Percentiles rank a stretch among this genome's conserved stretches.
These are phyloP conservation scores for Mytilinidion resinicola DNA, from an alignment of 495 filamentous ascomycete species.

Conservation along the genomic window DNA sequence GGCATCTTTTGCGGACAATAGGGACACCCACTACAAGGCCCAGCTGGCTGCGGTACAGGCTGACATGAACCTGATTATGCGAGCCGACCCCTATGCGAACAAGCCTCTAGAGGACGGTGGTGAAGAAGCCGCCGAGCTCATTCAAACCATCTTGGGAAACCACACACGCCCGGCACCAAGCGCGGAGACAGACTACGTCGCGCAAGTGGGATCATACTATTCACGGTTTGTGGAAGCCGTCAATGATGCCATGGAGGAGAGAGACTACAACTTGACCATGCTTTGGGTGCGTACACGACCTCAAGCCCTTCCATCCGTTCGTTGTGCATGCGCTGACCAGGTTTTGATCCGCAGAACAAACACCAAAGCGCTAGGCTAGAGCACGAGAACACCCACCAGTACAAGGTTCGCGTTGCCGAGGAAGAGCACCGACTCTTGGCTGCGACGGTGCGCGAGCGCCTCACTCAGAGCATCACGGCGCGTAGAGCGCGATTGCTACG, in stretches of 20 bases:
- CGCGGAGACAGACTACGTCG: slow-evolving; percentile 33
- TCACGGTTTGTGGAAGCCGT: slow-evolving; percentile 73
- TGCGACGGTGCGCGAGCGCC: slow-evolving; percentile 71
- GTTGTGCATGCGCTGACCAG: background rate
- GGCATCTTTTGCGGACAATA: slow-evolving; percentile 68
- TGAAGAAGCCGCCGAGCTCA: slow-evolving; percentile 57
- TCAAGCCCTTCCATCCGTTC: slow-evolving; percentile 2
- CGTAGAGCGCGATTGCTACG: slow-evolving; percentile 71
- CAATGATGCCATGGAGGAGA: slow-evolving; percentile 75
- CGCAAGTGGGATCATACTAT: slow-evolving; percentile 71
- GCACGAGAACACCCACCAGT: slow-evolving; percentile 48
- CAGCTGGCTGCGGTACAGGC: slow-evolving; percentile 82
- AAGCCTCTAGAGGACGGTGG: slow-evolving; percentile 65
- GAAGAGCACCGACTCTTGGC: slow-evolving; percentile 76
- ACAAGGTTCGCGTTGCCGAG: slow-evolving; percentile 65
- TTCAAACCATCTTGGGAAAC: slow-evolving; percentile 26
- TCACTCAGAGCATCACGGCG: slow-evolving; percentile 67
- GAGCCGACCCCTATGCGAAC: slow-evolving; percentile 70
- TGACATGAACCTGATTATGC: slow-evolving; percentile 79
- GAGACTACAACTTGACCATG: slow-evolving; percentile 69
- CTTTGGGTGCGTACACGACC: slow-evolving; percentile 57
- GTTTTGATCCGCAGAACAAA: slow-evolving; percentile 31
- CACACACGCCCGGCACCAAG: slow-evolving; percentile 22
- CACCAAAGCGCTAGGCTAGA: slow-evolving; percentile 47
- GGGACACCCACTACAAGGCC: slow-evolving; percentile 77